Conservation (phyloP, 2,329 filamentous ascomycete species). For the Celoporthe dispersa region DNA sequence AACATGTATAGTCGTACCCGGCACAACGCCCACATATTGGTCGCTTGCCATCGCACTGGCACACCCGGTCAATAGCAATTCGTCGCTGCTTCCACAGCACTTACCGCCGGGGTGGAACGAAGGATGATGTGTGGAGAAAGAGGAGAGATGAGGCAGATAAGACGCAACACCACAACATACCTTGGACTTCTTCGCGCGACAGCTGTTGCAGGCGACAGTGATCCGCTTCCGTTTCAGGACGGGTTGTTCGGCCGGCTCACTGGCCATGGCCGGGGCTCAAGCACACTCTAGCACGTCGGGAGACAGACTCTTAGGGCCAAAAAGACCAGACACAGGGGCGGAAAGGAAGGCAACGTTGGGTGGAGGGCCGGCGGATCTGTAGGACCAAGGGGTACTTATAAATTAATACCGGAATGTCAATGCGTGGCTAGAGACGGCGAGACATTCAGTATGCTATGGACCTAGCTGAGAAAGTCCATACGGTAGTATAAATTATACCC, state of each 20-base stretch:
- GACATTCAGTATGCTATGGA: too few species aligned
- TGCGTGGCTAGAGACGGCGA: too few species aligned
- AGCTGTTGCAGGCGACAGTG: not conserved
- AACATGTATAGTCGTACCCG: slow-evolving; percentile 35
- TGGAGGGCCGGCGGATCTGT: not conserved
- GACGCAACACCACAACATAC: not conserved
- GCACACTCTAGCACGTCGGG: too few species aligned
- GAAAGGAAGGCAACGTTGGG: not conserved
- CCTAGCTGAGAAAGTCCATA: too few species aligned
- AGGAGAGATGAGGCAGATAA: too few species aligned
- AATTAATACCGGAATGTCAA: too few species aligned
- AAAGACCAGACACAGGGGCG: not conserved
- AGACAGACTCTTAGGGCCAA: too few species aligned
- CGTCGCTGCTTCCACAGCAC: too few species aligned
- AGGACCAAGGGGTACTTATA: not conserved
- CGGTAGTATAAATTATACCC: not conserved
- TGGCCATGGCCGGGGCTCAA: not conserved
- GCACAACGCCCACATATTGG: slow-evolving; percentile 35
- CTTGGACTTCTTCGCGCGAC: slow-evolving; percentile 15
- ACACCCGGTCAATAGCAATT: not conserved
- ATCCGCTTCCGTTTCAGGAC: not conserved
- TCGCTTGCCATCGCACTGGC: slow-evolving; percentile 31
- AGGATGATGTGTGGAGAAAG: not conserved
- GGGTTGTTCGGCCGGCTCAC: not conserved
- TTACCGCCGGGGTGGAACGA: too few species aligned